These are phyloP conservation scores for Colletotrichum sp. DNA, from an alignment of 2,329 filamentous ascomycete genomes.

Conservation along the genomic window DNA sequence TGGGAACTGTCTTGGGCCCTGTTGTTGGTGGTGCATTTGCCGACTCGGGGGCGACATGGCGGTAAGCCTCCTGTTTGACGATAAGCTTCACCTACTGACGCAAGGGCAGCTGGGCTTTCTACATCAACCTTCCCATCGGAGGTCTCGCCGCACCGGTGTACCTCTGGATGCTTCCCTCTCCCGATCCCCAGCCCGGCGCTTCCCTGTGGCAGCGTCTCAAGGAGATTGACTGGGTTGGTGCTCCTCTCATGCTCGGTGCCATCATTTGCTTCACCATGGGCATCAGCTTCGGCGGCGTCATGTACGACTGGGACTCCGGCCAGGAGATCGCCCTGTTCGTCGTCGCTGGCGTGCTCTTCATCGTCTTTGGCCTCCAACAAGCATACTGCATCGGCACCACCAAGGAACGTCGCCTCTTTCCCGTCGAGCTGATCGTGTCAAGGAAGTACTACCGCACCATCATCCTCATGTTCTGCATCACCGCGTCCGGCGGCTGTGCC, in stretches of 20 bases:
- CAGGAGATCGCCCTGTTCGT: slow-evolving; percentile 52
- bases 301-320: slow-evolving; percentile 51
- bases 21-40: slow-evolving; percentile 47
- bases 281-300: slow-evolving; percentile 54
- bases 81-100: background rate
- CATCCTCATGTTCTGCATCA: slow-evolving; percentile 9
- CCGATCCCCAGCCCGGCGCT: slow-evolving; percentile 24
- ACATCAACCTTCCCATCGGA: slow-evolving; percentile 59
- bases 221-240: slow-evolving; percentile 51
- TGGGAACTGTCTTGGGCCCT: slow-evolving; percentile 48
- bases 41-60: slow-evolving; percentile 42
- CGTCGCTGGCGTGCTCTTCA: slow-evolving; percentile 42
- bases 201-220: slow-evolving; percentile 30
- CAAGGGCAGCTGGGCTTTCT: slow-evolving; percentile 41
- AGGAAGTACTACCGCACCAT: slow-evolving; percentile 23
- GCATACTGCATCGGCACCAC: slow-evolving; percentile 44
- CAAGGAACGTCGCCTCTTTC: slow-evolving; percentile 44
- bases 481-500: background rate
- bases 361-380: slow-evolving; percentile 53
- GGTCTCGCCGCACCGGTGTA: slow-evolving; percentile 34
- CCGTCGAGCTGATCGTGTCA: slow-evolving; percentile 45
- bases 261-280: slow-evolving; percentile 50
- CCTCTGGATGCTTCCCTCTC: slow-evolving; percentile 31
- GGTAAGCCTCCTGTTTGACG: slow-evolving; percentile 17
- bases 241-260: slow-evolving; percentile 46